Base-by-base conservation (phyloP, 352 stramenopile genomes). In the Phytophthora sp. region DNA sequence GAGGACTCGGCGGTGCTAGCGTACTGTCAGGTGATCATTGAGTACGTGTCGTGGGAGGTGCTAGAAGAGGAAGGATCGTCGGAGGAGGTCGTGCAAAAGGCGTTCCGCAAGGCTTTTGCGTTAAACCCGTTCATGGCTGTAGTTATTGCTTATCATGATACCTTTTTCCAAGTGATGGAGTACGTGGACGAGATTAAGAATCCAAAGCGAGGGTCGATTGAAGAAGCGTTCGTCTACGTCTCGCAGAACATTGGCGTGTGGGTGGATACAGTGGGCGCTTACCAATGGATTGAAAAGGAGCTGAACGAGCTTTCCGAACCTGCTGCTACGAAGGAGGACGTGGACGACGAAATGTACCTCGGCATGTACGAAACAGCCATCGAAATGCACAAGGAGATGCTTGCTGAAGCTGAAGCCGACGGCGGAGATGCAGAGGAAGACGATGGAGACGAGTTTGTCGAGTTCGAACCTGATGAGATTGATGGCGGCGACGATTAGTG, bases 1-100 rank as follows among this genome's bases (percentile, higher is more conserved):
- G 62, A 82, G 12, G 44, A 75, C 12, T 92, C 88, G 33, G 79
- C 84, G 1, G 76, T 95, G 54, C 65, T 95, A 5, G 88, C 87
- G 24, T 95, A 94, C 60, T 94, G 86, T 51, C 84, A 80, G 27
- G 86, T 94, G 44, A 86, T 95, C 29, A 76, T 95, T 33, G 88
- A 95, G 62, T 95, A 95, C 71, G 85, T 95, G 35, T 93, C 84
- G 20, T 95, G 88, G 88, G 88, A 95, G 61, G 88, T 95, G 47
- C 72, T 95, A 20, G 88, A 95, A 59, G 88, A 95, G 53, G 68
- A 81, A 21, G 85, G 84, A 3, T 93, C 88, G 7, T 93, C 82
- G 1, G 86, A 94, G 63, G 76, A 91, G 26, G 68, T 93, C 20
- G 86, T 95, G 29, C 86, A 79, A 29, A 80, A 76, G 23, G 86